A percentile compares a stretch with the other conserved stretches of the same genome.
phyloP scores from a whole-genome alignment of 2,329 filamentous ascomycete genomes.

The Elsinoe perseae region DNA sequence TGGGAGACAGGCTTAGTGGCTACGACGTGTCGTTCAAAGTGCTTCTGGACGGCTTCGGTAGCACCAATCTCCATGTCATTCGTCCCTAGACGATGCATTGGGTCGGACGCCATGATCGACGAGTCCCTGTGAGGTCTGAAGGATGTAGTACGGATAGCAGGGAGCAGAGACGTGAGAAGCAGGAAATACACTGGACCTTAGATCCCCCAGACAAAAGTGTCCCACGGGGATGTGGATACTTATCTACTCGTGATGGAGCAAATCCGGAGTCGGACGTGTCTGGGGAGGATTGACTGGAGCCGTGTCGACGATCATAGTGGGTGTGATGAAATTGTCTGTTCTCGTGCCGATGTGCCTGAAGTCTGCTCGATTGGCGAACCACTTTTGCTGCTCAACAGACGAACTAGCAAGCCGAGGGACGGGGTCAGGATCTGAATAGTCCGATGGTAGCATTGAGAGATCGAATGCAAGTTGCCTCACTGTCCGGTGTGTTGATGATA shows the following conservation, averaged over 20 bases:
- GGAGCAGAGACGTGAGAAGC: not conserved
- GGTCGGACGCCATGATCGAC: conserved; percentile 4
- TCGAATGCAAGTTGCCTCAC: not conserved
- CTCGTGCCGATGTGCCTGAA: conserved; percentile 7
- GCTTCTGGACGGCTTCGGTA: conserved; percentile 46
- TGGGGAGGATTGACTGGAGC: conserved; percentile 11
- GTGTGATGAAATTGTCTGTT: conserved; percentile 9
- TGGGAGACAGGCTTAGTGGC: conserved; percentile 45
- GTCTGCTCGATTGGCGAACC: not conserved
- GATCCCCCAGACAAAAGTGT: not conserved
- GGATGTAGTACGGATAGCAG: not conserved
- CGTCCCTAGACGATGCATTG: conserved; percentile 14
- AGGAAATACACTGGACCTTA: not conserved
- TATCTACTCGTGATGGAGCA: not conserved
- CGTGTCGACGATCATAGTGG: conserved; percentile 2
- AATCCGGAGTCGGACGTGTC: conserved; percentile 2
- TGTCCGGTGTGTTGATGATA: not conserved
- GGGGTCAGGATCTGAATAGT: not conserved
- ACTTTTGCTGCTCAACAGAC: not conserved
- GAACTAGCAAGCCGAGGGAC: not conserved
- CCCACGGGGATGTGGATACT: conserved; percentile 8
- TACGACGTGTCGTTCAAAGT: conserved; percentile 45
- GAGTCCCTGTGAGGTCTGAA: not conserved
- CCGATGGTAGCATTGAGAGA: not conserved
- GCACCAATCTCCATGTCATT: conserved; percentile 45